Conservation (phyloP, 2,329 filamentous ascomycete species). For the Fusarium sp. region DNA sequence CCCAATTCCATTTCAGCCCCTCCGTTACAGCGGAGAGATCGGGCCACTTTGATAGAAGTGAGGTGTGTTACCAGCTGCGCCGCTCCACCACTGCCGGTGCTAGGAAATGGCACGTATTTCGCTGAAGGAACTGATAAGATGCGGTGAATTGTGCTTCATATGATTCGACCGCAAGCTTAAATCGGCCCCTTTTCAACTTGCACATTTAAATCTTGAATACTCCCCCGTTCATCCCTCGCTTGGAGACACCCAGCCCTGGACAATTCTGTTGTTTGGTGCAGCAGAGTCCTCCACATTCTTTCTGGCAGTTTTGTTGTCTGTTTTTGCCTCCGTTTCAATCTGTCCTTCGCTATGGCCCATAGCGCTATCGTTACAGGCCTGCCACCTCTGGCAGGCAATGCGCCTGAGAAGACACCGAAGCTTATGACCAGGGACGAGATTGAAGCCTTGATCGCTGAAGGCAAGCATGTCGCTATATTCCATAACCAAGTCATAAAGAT, state of each 20-base stretch:
- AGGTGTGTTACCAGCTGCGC: not conserved
- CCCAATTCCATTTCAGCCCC: not conserved
- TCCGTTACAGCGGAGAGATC: conserved; percentile 9
- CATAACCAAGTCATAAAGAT: conserved; percentile 85
- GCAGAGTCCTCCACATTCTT: conserved; percentile 2
- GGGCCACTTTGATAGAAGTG: conserved; percentile 16
- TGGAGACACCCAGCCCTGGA: not conserved
- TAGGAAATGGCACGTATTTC: conserved; percentile 15
- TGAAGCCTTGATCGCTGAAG: conserved; percentile 85
- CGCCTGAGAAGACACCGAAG: conserved; percentile 45
- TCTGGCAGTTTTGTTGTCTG: not conserved
- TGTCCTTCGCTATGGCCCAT: conserved; percentile 8
- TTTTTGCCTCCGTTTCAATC: not conserved
- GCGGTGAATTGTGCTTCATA: conserved; percentile 37
- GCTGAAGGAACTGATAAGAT: conserved; percentile 18
- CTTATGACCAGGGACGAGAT: conserved; percentile 51
- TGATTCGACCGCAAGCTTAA: conserved; percentile 13
- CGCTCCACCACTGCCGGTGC: conserved; percentile 19
- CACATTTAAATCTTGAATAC: not conserved
- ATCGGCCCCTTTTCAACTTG: conserved; percentile 2
- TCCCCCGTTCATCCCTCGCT: not conserved
- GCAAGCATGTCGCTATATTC: conserved; percentile 81
- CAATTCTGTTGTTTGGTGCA: not conserved
- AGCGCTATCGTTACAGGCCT: conserved; percentile 37
- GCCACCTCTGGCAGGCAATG: conserved; percentile 20